Percentiles rank a stretch among this genome's conserved stretches.
Evolutionary conservation across 2,329 filamentous ascomycete species (phyloP).

Genomic region (Xylaria digitata): DNA sequence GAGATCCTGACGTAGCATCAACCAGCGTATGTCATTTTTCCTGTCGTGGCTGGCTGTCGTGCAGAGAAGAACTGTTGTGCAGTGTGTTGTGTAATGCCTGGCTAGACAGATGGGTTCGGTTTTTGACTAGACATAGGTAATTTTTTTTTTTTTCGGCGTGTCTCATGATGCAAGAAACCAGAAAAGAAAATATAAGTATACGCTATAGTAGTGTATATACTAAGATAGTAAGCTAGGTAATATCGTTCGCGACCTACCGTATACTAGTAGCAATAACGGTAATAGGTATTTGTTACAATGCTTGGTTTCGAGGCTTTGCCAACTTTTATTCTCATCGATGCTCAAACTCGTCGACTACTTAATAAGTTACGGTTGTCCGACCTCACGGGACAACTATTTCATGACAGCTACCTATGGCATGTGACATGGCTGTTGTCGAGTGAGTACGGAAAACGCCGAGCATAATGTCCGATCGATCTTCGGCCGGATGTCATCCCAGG

Average conservation of each 20-base stretch:
- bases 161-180: no score
- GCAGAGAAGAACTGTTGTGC: not conserved
- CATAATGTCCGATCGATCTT: slow-evolving; percentile 9
- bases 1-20: slow-evolving; percentile 11
- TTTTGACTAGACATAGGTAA: not conserved
- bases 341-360: not conserved
- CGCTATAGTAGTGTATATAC: no score
- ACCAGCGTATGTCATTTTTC: slow-evolving; percentile 14
- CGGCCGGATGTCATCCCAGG: slow-evolving; percentile 6
- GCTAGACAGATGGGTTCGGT: slow-evolving; percentile 9
- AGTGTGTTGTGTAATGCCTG: slow-evolving; percentile 9
- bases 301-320: no score
- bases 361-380: not conserved
- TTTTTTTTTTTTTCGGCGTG: not conserved
- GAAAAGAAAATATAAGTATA: not conserved
- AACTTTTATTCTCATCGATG: no score
- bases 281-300: not conserved
- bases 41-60: slow-evolving; percentile 12
- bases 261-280: not conserved
- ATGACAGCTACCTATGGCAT: not conserved
- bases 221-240: not conserved
- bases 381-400: slow-evolving; percentile 1
- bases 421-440: not conserved
- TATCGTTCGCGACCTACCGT: not conserved
- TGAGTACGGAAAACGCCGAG: slow-evolving; percentile 11